Percentiles rank a stretch among this genome's conserved stretches.
phyloP scores from a whole-genome alignment of 257 asterid genomes.

The Lantana camara region DNA sequence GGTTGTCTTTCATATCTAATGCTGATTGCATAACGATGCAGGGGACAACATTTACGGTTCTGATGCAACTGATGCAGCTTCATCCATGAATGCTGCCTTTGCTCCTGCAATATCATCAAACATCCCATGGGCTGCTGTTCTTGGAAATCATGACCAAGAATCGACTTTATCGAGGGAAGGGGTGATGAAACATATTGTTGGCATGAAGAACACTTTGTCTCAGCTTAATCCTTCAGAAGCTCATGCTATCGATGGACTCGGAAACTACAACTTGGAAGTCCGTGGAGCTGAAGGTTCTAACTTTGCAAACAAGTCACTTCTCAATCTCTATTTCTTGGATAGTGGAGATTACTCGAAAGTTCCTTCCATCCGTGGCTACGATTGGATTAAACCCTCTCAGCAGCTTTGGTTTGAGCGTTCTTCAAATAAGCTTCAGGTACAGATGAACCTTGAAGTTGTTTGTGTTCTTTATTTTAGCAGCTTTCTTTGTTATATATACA shows the following conservation, averaged over 20 bases:
- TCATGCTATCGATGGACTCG: constrained; percentile 74
- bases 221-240: constrained; percentile 59
- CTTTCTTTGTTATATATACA: no score
- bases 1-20: not conserved
- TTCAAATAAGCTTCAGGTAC: constrained; percentile 73
- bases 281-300: constrained; percentile 60
- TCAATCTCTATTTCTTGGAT: constrained; percentile 84
- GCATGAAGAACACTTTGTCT: constrained; percentile 79
- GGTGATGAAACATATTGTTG: constrained; percentile 71
- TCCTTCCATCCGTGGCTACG: constrained; percentile 82
- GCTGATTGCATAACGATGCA: constrained; percentile 26
- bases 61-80: constrained; percentile 70
- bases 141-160: constrained; percentile 96
- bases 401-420: constrained; percentile 82
- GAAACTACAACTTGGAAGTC: constrained; percentile 89
- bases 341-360: constrained; percentile 91
- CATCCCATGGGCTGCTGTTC: constrained; percentile 93
- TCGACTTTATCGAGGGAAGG: constrained; percentile 76
- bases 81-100: constrained; percentile 83
- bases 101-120: constrained; percentile 70
- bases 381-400: constrained; percentile 93
- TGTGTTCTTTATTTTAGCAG: not conserved
- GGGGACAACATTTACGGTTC: constrained; percentile 88
- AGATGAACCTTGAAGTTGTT: not conserved
- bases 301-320: constrained; percentile 67